Evolutionary conservation across 148 eudicot genomes (phyloP), one percentile per base, ranked within the genome.

Genomic region (Fagopyrum tataricum): DNA sequence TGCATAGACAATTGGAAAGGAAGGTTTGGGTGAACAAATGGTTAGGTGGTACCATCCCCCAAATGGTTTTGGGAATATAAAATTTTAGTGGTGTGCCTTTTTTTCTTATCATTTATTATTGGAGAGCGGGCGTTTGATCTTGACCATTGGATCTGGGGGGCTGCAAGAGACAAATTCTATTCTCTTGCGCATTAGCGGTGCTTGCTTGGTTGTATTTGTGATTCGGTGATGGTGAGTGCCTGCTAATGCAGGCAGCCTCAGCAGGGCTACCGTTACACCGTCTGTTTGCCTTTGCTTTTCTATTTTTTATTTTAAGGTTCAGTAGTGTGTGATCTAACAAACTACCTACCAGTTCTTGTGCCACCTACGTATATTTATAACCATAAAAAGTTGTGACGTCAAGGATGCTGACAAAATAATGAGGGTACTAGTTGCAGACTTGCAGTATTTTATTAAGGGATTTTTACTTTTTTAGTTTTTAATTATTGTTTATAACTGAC

Each of bases 81-180:
- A 53, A 53, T 53, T 53, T 18, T 51, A 51, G 56, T 14, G 59
- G 20, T 18, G 23, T 18, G 62, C 11, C 12, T 10, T 31, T 21
- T 21, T 56, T 5, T 46, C 49, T 13, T 11, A 56, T 7, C 62
- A 56, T 56, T 56, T 56, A 56, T 18, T 56, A 56, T 5, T 21
- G 37, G 62, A 56, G 62, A 31, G 62, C 37, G 4, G 62, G 12
- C 31, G 62, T 56, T 23, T 56, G 62, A 56, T 56, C 62, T 56
- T 21, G 31, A 21, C 62, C 37, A 11, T 56, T 56, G 31, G 31
- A 23, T 56, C 9, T 23, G 20, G 6, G 59, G 59, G 59, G 49
- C 13, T 46, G 49, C 23, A 6, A 14, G 1, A 51, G 23, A 53
- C 24, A 53, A 18, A 53, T 53, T 53, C 59, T 53, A 15, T 53